These are phyloP conservation scores for Phytopythium montanum DNA, from an alignment of 352 stramenopile species.

Conservation along the genomic window DNA sequence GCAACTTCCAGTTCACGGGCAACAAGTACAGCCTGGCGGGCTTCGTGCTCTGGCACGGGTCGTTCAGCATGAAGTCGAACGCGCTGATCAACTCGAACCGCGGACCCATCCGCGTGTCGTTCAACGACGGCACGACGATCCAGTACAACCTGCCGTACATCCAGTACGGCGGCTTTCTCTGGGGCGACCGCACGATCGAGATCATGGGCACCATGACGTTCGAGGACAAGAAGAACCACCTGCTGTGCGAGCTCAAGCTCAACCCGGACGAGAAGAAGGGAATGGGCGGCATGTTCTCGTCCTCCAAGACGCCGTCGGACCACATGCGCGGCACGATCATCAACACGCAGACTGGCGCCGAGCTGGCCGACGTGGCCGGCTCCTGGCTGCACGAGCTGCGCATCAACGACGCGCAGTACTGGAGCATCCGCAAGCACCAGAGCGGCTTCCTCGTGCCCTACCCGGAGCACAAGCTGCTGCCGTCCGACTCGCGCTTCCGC, in stretches of 20 bases:
- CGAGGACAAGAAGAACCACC: constrained; percentile 71
- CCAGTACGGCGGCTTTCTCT: constrained; percentile 72
- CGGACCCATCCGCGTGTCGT: constrained; percentile 67
- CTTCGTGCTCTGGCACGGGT: constrained; percentile 70
- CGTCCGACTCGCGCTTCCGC: constrained; percentile 67
- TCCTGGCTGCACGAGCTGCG: constrained; percentile 80
- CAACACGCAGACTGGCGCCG: constrained; percentile 51
- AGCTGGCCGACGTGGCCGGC: constrained; percentile 68
- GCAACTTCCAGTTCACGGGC: constrained; percentile 75
- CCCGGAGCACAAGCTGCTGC: constrained; percentile 53
- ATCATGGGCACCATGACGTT: constrained; percentile 68
- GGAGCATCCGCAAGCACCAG: constrained; percentile 53
- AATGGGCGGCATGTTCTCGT: constrained; percentile 82
- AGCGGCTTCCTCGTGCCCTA: constrained; percentile 62
- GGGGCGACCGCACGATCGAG: constrained; percentile 80
- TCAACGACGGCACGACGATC: constrained; percentile 63
- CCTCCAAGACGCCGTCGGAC: constrained; percentile 72
- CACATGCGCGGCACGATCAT: constrained; percentile 65
- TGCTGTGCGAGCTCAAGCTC: constrained; percentile 71
- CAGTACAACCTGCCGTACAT: constrained; percentile 72
- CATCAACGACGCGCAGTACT: constrained; percentile 68
- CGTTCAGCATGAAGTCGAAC: constrained; percentile 86
- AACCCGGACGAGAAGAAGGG: constrained; percentile 86
- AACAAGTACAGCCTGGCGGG: constrained; percentile 71
- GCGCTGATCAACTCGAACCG: constrained; percentile 77